phyloP scores from a whole-genome alignment of 2,329 filamentous ascomycete species.

The Exophiala sp. region DNA sequence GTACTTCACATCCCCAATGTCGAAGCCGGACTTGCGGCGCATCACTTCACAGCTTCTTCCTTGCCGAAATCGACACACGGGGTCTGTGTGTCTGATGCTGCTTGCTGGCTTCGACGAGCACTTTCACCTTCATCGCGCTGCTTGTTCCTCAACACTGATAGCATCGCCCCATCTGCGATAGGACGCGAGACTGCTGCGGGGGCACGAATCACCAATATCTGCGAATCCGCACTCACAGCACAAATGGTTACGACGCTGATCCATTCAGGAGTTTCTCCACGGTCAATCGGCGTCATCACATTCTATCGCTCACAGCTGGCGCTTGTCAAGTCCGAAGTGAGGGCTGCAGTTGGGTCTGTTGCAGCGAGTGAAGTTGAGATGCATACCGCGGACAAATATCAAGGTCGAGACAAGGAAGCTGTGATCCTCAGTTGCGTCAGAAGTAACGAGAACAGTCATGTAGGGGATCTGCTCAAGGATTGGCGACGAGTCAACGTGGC shows the following conservation, averaged over 20 bases:
- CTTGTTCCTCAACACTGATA: conserved; percentile 85
- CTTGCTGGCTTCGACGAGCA: conserved; percentile 76
- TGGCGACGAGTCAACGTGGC: conserved; percentile 95
- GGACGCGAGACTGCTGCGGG: conserved; percentile 59
- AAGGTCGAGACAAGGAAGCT: conserved; percentile 92
- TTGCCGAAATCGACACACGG: conserved; percentile 10
- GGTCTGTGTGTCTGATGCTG: conserved; percentile 33
- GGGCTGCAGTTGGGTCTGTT: conserved; percentile 34
- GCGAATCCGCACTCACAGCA: conserved; percentile 73
- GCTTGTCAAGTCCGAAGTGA: conserved; percentile 70
- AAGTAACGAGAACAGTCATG: conserved; percentile 73
- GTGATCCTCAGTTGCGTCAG: conserved; percentile 83
- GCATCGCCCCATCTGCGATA: conserved; percentile 63
- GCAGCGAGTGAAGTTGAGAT: conserved; percentile 70
- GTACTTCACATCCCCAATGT: conserved; percentile 68
- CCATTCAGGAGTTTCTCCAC: conserved; percentile 67
- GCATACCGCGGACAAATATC: conserved; percentile 95
- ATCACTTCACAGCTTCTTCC: conserved; percentile 57
- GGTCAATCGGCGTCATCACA: conserved; percentile 89
- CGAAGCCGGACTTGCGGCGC: conserved; percentile 51
- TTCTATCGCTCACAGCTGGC: conserved; percentile 93
- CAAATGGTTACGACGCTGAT: conserved; percentile 80
- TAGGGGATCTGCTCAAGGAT: conserved; percentile 89
- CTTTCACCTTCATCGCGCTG: conserved; percentile 70
- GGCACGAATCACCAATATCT: conserved; percentile 80